Percentiles rank a stretch among this genome's conserved stretches.
These are phyloP conservation scores for Geotrichum klebahnii DNA, from an alignment of 1,139 yeast genomes.

Conservation along the genomic window DNA sequence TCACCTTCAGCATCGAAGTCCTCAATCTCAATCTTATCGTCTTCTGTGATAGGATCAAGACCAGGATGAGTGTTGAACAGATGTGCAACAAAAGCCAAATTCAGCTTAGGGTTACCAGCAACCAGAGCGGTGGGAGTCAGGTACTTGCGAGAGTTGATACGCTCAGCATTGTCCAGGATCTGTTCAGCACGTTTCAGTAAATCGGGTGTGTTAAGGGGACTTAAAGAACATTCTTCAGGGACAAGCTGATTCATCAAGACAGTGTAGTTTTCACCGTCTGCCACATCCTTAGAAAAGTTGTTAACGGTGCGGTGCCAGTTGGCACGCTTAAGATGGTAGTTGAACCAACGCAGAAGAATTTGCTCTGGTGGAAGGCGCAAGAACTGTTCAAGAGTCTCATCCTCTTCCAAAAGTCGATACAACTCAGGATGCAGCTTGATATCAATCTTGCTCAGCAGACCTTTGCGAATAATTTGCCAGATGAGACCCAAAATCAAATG, in stretches of 20 bases:
- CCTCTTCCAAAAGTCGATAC: constrained; percentile 90
- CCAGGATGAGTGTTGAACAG: constrained; percentile 96
- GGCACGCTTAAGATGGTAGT: constrained; percentile 93
- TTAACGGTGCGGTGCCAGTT: constrained; percentile 79
- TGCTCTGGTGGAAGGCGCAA: constrained; percentile 96
- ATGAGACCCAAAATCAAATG: constrained; percentile 91
- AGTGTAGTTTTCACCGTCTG: constrained; percentile 94
- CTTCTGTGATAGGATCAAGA: constrained; percentile 89
- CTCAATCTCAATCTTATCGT: constrained; percentile 73
- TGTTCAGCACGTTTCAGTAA: constrained; percentile 79
- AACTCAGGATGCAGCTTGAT: constrained; percentile 94
- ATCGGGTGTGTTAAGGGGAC: constrained; percentile 73
- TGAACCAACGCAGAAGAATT: constrained; percentile 94
- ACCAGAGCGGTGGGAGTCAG: constrained; percentile 89
- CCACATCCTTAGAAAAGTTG: constrained; percentile 81
- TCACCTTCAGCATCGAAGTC: constrained; percentile 99
- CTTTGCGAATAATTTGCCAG: constrained; percentile 98
- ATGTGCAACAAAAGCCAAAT: constrained; percentile 95
- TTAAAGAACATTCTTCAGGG: constrained; percentile 74
- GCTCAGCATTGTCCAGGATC: constrained; percentile 80
- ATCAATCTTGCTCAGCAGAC: constrained; percentile 88
- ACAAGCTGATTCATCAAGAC: constrained; percentile 81
- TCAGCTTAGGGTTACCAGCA: constrained; percentile 93
- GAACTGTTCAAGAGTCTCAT: constrained; percentile 94
- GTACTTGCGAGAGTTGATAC: constrained; percentile 86